Base-by-base conservation (phyloP, 495 filamentous ascomycete species). In the Usnea hakonensis region DNA sequence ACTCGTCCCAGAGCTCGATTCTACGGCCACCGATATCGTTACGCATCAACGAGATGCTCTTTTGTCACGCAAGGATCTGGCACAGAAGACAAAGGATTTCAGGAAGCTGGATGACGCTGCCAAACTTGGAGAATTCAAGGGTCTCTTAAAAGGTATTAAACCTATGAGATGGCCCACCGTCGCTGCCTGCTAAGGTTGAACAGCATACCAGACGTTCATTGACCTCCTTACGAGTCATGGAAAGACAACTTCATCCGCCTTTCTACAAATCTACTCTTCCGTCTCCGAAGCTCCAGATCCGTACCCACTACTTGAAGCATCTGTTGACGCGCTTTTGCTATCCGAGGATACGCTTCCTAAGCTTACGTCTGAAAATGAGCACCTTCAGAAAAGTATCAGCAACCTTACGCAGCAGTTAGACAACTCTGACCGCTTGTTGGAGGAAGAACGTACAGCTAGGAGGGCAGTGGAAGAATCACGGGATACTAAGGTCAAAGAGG, bases 51-150 rank as follows among this genome's bases (percentile, higher is more conserved):
- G 91, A 65, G 95, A 97, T 74, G 86, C 91, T 23, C 85, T 96
- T 13, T 85, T 96, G 17, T 92, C 97, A 71, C 84, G 94, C 53
- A 99, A 99, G 70, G 94, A 99, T 58, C 81, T 99, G 21, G 94
- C 94, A 19, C 92, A 96, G 74, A 97, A 96, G 78, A 99, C 94
- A 4, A 99, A 97, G 71, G 94, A 97, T 72, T 99, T 96, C 68
- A 78, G 91, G 65, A 99, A 97, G 73, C 81, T 96, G 4, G 94
- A 97, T 60, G 95, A 99, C 77, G 80, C 89, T 14, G 85, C 83
- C 41, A 97, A 97, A 74, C 78, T 97, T 23, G 76, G 76, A 1
- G 95, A 99, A 69, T 86, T 90, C 75, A 97, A 97, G 76, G 81
- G 84, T 37, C 77, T 99, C 44, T 75, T 99, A 30, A 97, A 96